Conservation (phyloP, 768 basidiomycete genomes). For the Tylopilus sp. region DNA sequence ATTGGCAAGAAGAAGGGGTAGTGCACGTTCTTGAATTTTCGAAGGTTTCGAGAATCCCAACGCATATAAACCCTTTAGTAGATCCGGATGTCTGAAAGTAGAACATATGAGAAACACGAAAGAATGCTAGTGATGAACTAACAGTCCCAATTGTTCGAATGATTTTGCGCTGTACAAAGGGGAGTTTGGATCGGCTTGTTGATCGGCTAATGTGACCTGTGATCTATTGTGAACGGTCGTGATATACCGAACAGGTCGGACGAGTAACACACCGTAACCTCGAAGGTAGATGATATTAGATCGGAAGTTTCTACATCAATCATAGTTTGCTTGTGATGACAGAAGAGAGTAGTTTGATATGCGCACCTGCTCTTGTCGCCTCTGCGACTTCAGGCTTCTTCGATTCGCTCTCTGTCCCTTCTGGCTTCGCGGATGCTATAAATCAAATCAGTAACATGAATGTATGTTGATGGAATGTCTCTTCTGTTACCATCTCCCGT, state of each 20-base stretch:
- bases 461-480: background rate
- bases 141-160: conserved; percentile 96
- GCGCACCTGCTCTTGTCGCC: conserved; percentile 22
- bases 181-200: conserved; percentile 94
- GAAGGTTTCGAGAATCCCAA: conserved; percentile 98
- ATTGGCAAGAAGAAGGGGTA: conserved; percentile 84
- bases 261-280: conserved; percentile 61
- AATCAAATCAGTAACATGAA: conserved; percentile 8
- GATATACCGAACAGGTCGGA: background rate
- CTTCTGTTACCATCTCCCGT: conserved; percentile 37
- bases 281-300: conserved; percentile 76
- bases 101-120: conserved; percentile 3
- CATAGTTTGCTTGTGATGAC: background rate
- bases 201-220: conserved; percentile 94
- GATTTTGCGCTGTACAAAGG: conserved; percentile 90
- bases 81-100: conserved; percentile 63
- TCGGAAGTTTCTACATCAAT: conserved; percentile 41
- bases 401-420: conserved; percentile 28
- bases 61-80: conserved; percentile 90
- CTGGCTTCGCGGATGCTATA: conserved; percentile 17
- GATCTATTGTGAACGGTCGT: conserved; percentile 6
- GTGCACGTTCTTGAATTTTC: conserved; percentile 96
- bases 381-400: conserved; percentile 19
- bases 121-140: conserved; percentile 31
- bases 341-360: background rate